Evolutionary conservation across 2,329 filamentous ascomycete genomes (phyloP), one percentile per base, ranked within the genome.

Genomic region (Botrytis paeoniae): DNA sequence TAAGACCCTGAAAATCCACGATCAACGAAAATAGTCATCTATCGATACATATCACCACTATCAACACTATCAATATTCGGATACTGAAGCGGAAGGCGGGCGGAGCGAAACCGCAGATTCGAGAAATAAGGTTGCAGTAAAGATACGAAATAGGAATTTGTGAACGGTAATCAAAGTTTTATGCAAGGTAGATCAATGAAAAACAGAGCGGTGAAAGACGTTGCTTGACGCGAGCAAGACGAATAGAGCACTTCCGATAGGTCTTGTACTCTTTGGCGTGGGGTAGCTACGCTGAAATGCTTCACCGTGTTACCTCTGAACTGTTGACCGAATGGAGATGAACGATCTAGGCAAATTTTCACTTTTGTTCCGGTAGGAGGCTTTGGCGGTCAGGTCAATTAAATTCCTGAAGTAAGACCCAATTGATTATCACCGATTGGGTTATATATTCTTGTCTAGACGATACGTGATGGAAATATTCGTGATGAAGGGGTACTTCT

Each of bases 111-210:
- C 48, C 48, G 43, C 43, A 51, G 22, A 51, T 66, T 66, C 43
- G 64, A 39, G 22, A 39, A 39, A 20, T 68, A 68, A 54, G 45
- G 64, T 54, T 68, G n/a, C 45, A 66, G 22, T 9, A 39, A 66
- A 10, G 25, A 54, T 29, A 39, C 45, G 16, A 14, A 39, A n/a
- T 22, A 51, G 14, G 35, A 54, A 37, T 35, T 29, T 37, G 32
- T 37, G 64, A 39, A 45, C 45, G 45, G 25, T n/a, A n/a, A 39
- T 35, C 45, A 68, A 20, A 68, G 45, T 35, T 29, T 68, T 54
- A 68, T 68, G 64, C 64, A 68, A 68, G 45, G 64, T 54, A 54
- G 64, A 68, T 68, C 64, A 68, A 54, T 54, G 32, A 37, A 35
- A 39, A 51, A 54, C 16, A 54, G 45, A 68, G 45, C 45, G 64